A percentile compares a stretch with the other conserved stretches of the same genome.
phyloP scores from a whole-genome alignment of 768 basidiomycete genomes.

The Lactarius tabidus region DNA sequence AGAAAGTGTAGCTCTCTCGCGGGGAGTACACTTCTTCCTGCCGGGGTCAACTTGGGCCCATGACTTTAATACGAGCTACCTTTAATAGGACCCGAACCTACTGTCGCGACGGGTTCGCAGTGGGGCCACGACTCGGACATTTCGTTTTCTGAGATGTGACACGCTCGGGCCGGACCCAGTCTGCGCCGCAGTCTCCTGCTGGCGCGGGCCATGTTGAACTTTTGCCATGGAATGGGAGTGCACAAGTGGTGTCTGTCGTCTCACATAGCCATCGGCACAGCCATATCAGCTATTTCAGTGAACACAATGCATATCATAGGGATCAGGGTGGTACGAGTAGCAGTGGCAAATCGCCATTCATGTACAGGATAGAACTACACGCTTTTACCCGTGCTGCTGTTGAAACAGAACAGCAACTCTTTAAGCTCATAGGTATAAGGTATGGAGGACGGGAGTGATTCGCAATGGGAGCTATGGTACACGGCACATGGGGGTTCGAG shows the following conservation, averaged over 20 bases:
- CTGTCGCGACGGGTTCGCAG: not conserved
- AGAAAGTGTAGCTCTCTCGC: not conserved
- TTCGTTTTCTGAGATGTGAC: not conserved
- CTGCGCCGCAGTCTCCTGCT: not conserved
- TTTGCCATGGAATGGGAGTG: too few relatives aligned
- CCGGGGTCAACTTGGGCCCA: not conserved
- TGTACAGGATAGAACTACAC: constrained; percentile 14
- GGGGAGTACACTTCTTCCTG: not conserved
- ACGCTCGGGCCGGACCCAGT: not conserved
- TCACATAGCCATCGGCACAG: not conserved
- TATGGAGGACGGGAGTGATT: constrained; percentile 10
- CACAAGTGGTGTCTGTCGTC: not conserved
- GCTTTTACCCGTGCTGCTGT: not conserved
- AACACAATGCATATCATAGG: not conserved
- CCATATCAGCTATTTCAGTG: not conserved
- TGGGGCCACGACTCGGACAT: not conserved
- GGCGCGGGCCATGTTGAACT: too few relatives aligned
- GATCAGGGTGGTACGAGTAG: not conserved
- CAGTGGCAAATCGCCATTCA: constrained; percentile 5
- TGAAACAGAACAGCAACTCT: not conserved
- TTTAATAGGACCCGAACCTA: not conserved
- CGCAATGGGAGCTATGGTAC: constrained; percentile 13
- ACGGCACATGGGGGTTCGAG: constrained; percentile 5
- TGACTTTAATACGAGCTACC: too few relatives aligned
- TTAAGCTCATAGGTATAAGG: constrained; percentile 19